Evolutionary conservation across 2,329 filamentous ascomycete genomes (phyloP).

Genomic region (Clonostachys rhizophaga): DNA sequence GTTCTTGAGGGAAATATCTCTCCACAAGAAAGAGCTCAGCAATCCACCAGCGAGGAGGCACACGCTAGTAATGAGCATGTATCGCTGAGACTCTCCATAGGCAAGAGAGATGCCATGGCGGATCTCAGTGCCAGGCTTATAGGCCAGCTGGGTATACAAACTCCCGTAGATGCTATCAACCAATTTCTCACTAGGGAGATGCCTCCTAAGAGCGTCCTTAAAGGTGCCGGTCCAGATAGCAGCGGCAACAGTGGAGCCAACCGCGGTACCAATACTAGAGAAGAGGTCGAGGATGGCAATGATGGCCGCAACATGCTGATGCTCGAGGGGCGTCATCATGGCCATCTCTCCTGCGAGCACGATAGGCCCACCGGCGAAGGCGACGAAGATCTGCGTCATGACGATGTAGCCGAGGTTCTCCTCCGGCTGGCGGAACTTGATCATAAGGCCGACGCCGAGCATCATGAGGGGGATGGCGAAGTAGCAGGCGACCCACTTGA

Average conservation of each 20-base stretch:
- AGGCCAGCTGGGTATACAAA: slow-evolving; percentile 50
- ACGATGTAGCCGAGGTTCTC: slow-evolving; percentile 47
- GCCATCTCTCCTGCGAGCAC: slow-evolving; percentile 58
- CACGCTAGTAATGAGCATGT: slow-evolving; percentile 45
- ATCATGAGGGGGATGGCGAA: slow-evolving; percentile 47
- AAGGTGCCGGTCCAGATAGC: slow-evolving; percentile 63
- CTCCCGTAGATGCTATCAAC: slow-evolving; percentile 36
- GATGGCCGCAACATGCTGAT: slow-evolving; percentile 55
- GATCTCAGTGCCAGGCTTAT: slow-evolving; percentile 40
- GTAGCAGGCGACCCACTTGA: slow-evolving; percentile 44
- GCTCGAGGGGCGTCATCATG: slow-evolving; percentile 52
- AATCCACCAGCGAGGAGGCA: slow-evolving; percentile 32
- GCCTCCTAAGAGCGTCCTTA: slow-evolving; percentile 37
- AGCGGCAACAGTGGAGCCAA: slow-evolving; percentile 55
- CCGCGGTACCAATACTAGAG: slow-evolving; percentile 53
- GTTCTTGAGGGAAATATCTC: slow-evolving; percentile 44
- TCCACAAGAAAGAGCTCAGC: slow-evolving; percentile 32
- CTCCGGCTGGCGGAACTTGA: slow-evolving; percentile 50
- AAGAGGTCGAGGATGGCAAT: slow-evolving; percentile 58
- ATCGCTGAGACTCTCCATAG: slow-evolving; percentile 49
- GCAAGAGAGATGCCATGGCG: slow-evolving; percentile 53
- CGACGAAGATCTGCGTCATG: slow-evolving; percentile 59
- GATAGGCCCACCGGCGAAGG: slow-evolving; percentile 53
- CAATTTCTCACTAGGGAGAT: slow-evolving; percentile 38
- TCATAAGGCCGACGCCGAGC: slow-evolving; percentile 53